Base-by-base conservation (phyloP, 176 grass and related monocot genomes). In the Secale cereale region DNA sequence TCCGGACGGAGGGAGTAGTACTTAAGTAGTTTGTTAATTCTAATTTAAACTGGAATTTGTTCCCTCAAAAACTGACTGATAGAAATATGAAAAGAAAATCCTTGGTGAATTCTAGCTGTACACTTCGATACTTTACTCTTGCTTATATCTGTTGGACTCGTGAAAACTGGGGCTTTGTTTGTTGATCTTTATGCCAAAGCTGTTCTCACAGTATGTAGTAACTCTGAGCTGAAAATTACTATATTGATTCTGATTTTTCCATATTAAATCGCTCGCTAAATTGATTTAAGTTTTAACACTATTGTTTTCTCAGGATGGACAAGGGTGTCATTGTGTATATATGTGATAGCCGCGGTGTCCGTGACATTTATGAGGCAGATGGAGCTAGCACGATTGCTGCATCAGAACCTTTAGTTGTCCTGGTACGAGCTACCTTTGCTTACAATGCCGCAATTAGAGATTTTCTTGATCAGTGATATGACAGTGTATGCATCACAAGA, bases 311-410 rank as follows among this genome's bases (percentile, higher is more conserved):
- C 63, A 99, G 97, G 93, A 94, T 99, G 90, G 93, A 96, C 82
- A 99, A 99, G 91, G 97, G 97, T 41, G 88, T 96, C 48, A 99
- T 99, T 88, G 97, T 94, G 1, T 99, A 99, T 82, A 96, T 99
- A 91, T 96, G 93, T 10, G 97, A 99, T 70, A 96, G 86, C 43
- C 86, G 74, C 65, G 97, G 93, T 23, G 88, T 99, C 67, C 93
- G 93, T 87, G 97, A 99, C 79, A 99, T 99, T 81, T 99, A 99
- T 40, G 97, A 99, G 84, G 93, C 97, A 77, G 93, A 99, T 89
- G 97, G 97, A 52, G 80, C 79, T 56, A 88, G 50, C 86, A 88
- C 91, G 2, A 57, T 96, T 77, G 91, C 93, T 76, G 93, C 89
- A 79, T 96, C 93, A 1, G 97, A 99, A 89, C 93, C 97, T 78